Percentiles rank a stretch among this genome's conserved stretches.
Evolutionary conservation across 805 yeast species (phyloP).

Genomic region (Wickerhamiella domercqiae): DNA sequence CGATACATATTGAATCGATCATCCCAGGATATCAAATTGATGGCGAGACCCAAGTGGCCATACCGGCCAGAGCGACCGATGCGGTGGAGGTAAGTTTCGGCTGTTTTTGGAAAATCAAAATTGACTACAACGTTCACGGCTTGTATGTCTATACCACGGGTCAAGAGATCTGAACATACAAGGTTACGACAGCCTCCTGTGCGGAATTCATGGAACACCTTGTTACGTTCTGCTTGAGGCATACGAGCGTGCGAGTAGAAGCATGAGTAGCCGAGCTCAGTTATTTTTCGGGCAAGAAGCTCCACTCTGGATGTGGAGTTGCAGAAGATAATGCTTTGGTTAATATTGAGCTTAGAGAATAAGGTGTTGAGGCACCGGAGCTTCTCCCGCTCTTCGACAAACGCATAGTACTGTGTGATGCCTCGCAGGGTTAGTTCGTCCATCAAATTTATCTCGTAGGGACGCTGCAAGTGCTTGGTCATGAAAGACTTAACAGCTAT

Average conservation of each 20-base stretch:
- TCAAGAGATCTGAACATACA: slow-evolving; percentile 89
- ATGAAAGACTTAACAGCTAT: slow-evolving; percentile 81
- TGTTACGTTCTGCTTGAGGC: slow-evolving; percentile 95
- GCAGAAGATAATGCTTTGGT: slow-evolving; percentile 93
- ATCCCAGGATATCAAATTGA: slow-evolving; percentile 91
- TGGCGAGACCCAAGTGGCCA: slow-evolving; percentile 96
- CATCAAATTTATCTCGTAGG: slow-evolving; percentile 93
- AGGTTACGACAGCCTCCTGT: slow-evolving; percentile 94
- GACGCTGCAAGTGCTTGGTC: slow-evolving; percentile 78
- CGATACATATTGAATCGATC: slow-evolving; percentile 87
- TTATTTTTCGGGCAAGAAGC: slow-evolving; percentile 84
- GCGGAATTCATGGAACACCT: slow-evolving; percentile 96
- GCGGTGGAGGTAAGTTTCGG: slow-evolving; percentile 95
- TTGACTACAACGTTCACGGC: slow-evolving; percentile 97
- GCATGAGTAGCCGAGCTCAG: slow-evolving; percentile 92
- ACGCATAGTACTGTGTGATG: slow-evolving; percentile 95
- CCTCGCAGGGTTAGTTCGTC: slow-evolving; percentile 93
- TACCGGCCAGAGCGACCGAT: slow-evolving; percentile 98
- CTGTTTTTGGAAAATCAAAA: slow-evolving; percentile 96
- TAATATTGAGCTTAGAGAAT: slow-evolving; percentile 85
- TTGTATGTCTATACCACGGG: slow-evolving; percentile 98
- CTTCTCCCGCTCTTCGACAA: slow-evolving; percentile 92
- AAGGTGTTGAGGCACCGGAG: slow-evolving; percentile 89
- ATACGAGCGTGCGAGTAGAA: slow-evolving; percentile 93
- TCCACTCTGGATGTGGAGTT: slow-evolving; percentile 95